Conservation (phyloP, 1,139 yeast species). For the Suhomyces panamericanus region DNA sequence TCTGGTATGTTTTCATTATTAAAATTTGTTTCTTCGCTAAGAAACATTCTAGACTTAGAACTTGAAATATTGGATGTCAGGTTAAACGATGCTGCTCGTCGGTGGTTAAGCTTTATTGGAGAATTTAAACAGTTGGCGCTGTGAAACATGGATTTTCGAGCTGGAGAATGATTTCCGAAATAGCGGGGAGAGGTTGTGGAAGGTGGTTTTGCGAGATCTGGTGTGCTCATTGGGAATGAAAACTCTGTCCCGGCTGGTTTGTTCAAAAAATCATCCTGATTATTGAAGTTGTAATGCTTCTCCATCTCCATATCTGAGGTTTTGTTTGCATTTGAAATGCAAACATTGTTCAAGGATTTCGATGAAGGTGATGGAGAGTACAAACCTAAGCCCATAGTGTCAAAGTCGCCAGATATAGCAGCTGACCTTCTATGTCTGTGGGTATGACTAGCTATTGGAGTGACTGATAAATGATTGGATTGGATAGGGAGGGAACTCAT, state of each 20-base stretch:
- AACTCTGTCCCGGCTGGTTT: conserved; percentile 24
- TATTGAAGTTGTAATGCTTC: conserved; percentile 32
- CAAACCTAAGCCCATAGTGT: conserved; percentile 43
- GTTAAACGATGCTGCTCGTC: conserved; percentile 20
- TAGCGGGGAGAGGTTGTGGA: conserved; percentile 11
- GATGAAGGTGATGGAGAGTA: conserved; percentile 28
- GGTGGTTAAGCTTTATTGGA: conserved; percentile 35
- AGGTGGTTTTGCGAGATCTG: conserved; percentile 17
- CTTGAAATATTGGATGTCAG: conserved; percentile 17
- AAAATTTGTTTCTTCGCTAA: conserved; percentile 35
- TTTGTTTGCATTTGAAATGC: conserved; percentile 2
- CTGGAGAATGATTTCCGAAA: conserved; percentile 14
- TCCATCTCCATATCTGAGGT: conserved; percentile 16
- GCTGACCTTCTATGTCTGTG: conserved; percentile 72
- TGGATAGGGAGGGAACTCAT: conserved; percentile 18
- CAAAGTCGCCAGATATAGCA: conserved; percentile 75
- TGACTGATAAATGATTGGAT: conserved; percentile 15
- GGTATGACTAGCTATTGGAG: conserved; percentile 34
- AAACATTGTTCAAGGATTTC: conserved; percentile 12
- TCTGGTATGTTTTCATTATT: conserved; percentile 51
- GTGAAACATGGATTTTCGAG: conserved; percentile 12
- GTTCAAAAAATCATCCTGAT: conserved; percentile 38
- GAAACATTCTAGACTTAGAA: conserved; percentile 28
- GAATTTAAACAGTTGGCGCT: conserved; percentile 30
- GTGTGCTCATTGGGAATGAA: conserved; percentile 32